Percentiles rank a stretch among this genome's conserved stretches.
phyloP scores from a whole-genome alignment of 345 rosid genomes.

The Triadica sebifera region DNA sequence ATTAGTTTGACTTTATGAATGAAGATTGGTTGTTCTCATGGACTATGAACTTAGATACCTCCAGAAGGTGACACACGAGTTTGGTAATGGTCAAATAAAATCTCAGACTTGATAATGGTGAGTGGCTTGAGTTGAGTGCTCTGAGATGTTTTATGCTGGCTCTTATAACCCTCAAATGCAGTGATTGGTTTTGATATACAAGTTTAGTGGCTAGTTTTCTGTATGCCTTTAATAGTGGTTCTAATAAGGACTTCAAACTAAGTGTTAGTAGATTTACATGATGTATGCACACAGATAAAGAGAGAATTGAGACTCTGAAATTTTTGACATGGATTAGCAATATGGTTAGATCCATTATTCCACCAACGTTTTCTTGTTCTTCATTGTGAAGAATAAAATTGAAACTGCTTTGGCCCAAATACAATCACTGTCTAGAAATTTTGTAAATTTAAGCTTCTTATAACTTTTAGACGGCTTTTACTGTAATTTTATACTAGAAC shows the following conservation, averaged over 20 bases:
- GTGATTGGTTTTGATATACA: not conserved
- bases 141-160: not conserved
- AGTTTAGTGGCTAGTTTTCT: not conserved
- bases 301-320: not conserved
- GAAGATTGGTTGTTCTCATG: not conserved
- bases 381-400: not conserved
- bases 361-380: not conserved
- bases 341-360: not conserved
- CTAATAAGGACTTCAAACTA: not conserved
- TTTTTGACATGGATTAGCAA: not conserved
- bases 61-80: too few species aligned
- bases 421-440: constrained; percentile 1
- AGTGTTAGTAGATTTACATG: not conserved
- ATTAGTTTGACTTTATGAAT: not conserved
- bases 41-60: not conserved
- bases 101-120: not conserved
- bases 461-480: not conserved
- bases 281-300: not conserved
- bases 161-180: not conserved
- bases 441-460: constrained; percentile 12
- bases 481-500: not conserved
- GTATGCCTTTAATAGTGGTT: not conserved
- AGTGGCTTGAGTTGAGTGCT: not conserved
- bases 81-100: not conserved
- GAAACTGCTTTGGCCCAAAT: not conserved